Evolutionary conservation across 1,284 basidiomycete genomes (phyloP), one percentile per base, ranked within the genome.

Genomic region (Ustilago bromivora): DNA sequence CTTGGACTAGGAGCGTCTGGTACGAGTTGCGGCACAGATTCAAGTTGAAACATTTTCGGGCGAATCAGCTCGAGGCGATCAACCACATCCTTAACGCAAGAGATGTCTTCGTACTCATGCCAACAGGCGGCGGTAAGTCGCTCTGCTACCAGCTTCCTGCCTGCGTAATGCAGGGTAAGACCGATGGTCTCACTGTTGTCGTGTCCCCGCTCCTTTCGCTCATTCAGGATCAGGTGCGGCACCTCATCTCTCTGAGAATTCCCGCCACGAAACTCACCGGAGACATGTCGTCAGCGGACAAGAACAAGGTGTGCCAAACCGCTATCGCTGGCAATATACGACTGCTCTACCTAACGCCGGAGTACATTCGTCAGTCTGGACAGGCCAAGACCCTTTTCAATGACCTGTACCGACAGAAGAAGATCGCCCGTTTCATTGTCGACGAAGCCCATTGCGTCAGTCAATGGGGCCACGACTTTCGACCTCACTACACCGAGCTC

Each of bases 21-120:
- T 87, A 88, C 13, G 90, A 90, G 12, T 88, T 98, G 23, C 89
- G 88, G 43, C 84, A 88, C 2, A 89, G 90, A 1, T 98, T 98
- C 87, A 88, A 88, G 9, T 88, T 98, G 3, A 82, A 89, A 0
- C 82, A 84, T 0, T 98, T 98, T 86, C 91, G 96, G 15, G 87
- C 87, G 5, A 94, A 98, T 85, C 97, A 98, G 86, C 89, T 94
- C 43, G 92, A 94, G 82, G 95, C 94, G 0, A 94, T 98, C 80
- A 90, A 91, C 57, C 92, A 92, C 3, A 92, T 93, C 0, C 88
- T 99, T 85, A 88, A 89, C 0, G 95, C 93, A 3, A 90, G 89
- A 56, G 96, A 99, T 82, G 94, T 95, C 13, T 95, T 98, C 79
- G 94, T 98, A 19, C 89, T 99, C 7, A 96, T 98, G 91, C 96